Evolutionary conservation across 495 filamentous ascomycete species (phyloP).

Genomic region (Amorphotheca resinae): DNA sequence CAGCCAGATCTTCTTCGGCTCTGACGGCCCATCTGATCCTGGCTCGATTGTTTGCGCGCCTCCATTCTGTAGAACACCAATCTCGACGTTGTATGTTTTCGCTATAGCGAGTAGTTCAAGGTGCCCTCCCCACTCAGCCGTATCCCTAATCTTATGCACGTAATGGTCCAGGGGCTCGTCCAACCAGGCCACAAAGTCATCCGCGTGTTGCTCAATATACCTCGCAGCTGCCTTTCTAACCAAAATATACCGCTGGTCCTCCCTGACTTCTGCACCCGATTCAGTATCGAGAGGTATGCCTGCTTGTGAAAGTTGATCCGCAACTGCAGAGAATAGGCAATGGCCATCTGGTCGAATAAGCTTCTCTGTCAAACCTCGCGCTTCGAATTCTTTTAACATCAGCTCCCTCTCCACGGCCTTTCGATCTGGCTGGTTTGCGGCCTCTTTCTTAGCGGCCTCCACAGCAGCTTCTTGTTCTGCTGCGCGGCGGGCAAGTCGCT

Average conservation of each 20-base stretch:
- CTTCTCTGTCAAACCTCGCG: slow-evolving; percentile 54
- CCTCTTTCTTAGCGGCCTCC: slow-evolving; percentile 58
- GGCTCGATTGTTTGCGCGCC: slow-evolving; percentile 60
- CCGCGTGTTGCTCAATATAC: slow-evolving; percentile 38
- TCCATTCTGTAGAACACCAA: slow-evolving; percentile 80
- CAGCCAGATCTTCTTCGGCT: slow-evolving; percentile 59
- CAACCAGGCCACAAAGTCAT: slow-evolving; percentile 56
- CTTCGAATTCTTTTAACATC: slow-evolving; percentile 54
- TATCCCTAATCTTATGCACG: slow-evolving; percentile 64
- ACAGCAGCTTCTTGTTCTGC: slow-evolving; percentile 65
- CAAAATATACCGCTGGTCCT: slow-evolving; percentile 32
- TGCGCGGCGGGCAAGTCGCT: slow-evolving; percentile 74
- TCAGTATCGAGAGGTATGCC: slow-evolving; percentile 28
- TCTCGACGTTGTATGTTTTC: slow-evolving; percentile 66
- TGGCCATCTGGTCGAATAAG: slow-evolving; percentile 85
- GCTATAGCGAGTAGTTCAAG: slow-evolving; percentile 79
- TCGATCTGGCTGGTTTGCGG: slow-evolving; percentile 58
- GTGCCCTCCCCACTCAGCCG: slow-evolving; percentile 95
- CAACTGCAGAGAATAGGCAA: slow-evolving; percentile 88
- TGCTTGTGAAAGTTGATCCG: slow-evolving; percentile 55
- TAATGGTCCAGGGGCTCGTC: slow-evolving; percentile 72
- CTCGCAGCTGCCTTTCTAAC: slow-evolving; percentile 45
- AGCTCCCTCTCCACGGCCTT: slow-evolving; percentile 55
- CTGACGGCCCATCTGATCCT: slow-evolving; percentile 14
- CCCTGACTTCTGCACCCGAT: slow-evolving; percentile 13